A percentile compares a stretch with the other conserved stretches of the same genome.
phyloP scores from a whole-genome alignment of 2,329 filamentous ascomycete genomes.

The Pseudogymnoascus sp. region DNA sequence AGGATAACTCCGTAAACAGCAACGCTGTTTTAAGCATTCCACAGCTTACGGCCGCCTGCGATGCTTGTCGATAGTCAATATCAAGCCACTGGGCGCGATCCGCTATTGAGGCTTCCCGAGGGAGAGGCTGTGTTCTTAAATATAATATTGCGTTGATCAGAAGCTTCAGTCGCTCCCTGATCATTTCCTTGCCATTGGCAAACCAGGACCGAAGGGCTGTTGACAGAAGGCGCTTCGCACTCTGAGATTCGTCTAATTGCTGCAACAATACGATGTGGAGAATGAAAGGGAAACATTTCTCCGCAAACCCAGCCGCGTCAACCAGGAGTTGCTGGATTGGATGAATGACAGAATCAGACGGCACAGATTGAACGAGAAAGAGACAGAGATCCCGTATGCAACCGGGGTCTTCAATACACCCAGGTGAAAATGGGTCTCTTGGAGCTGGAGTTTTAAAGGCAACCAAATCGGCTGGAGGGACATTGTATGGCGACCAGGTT shows the following conservation, averaged over 20 bases:
- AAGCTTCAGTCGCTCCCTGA: conserved; percentile 58
- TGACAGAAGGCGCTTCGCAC: conserved; percentile 57
- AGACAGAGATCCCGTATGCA: conserved; percentile 60
- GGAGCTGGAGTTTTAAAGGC: neutral
- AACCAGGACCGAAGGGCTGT: conserved; percentile 59
- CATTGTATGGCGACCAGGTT: conserved; percentile 48
- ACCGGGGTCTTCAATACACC: conserved; percentile 36
- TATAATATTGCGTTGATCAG: conserved; percentile 78
- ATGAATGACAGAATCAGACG: conserved; percentile 59
- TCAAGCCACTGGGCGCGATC: conserved; percentile 82
- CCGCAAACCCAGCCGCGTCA: conserved; percentile 61
- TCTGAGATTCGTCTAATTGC: conserved; percentile 55
- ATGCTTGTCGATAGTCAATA: conserved; percentile 63
- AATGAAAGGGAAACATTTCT: conserved; percentile 71
- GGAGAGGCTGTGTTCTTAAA: conserved; percentile 70
- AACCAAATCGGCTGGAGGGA: conserved; percentile 44
- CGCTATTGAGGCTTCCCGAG: conserved; percentile 67
- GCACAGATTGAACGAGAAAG: conserved; percentile 51
- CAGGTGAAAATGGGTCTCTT: conserved; percentile 17
- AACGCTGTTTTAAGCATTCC: conserved; percentile 83
- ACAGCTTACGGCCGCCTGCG: conserved; percentile 66
- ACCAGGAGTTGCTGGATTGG: conserved; percentile 60
- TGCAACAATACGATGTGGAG: conserved; percentile 71
- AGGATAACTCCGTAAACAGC: conserved; percentile 68
- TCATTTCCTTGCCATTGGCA: conserved; percentile 35